phyloP scores from a whole-genome alignment of 2,329 filamentous ascomycete species.

The Trichoderma sp. region DNA sequence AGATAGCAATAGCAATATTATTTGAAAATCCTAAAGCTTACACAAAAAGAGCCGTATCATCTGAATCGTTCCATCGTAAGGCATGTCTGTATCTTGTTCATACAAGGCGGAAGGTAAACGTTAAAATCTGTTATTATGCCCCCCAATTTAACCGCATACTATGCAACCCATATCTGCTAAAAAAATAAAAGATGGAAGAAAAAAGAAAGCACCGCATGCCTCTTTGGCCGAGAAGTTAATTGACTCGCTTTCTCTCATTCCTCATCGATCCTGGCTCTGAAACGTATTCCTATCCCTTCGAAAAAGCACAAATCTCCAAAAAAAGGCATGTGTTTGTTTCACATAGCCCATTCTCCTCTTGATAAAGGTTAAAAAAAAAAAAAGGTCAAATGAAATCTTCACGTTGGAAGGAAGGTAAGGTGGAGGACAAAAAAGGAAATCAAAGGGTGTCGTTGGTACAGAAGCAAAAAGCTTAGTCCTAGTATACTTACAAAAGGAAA shows the following conservation, averaged over 20 bases:
- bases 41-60: not conserved
- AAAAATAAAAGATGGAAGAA: not conserved
- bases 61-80: conserved; percentile 1
- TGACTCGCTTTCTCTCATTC: not conserved
- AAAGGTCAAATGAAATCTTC: conserved; percentile 3
- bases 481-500: conserved; percentile 31
- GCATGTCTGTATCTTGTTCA: not conserved
- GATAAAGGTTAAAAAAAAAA: not conserved
- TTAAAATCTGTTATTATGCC: conserved; percentile 14
- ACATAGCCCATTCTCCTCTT: not conserved
- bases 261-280: not conserved
- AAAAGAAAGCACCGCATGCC: not conserved
- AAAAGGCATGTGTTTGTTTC: not conserved
- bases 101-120: not conserved
- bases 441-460: conserved; percentile 16
- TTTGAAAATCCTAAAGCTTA: not conserved
- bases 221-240: conserved; percentile 1
- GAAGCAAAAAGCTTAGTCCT: conserved; percentile 16
- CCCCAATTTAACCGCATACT: conserved; percentile 18
- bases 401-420: conserved; percentile 14
- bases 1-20: not conserved
- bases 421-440: conserved; percentile 14
- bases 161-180: conserved; percentile 19
- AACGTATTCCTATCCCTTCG: not conserved
- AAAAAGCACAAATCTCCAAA: conserved; percentile 12